Evolutionary conservation across 345 rosid species (phyloP).

Genomic region (Gossypium longicalyx): DNA sequence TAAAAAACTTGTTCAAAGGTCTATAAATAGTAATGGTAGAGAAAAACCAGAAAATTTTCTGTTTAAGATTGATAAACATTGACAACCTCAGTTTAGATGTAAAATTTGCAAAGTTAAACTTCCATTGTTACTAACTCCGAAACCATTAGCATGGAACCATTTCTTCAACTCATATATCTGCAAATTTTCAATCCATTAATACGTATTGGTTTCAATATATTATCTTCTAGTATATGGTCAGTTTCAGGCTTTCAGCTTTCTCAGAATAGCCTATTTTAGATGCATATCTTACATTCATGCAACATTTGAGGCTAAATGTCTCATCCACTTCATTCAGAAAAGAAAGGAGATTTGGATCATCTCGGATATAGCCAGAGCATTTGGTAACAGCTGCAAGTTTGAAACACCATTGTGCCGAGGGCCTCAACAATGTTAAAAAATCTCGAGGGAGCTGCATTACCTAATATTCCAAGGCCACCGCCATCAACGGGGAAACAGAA

Average conservation of each 20-base stretch:
- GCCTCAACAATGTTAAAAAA: constrained; percentile 19
- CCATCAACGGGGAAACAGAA: constrained; percentile 18
- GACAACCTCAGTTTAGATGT: neutral
- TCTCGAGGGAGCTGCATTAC: constrained; percentile 12
- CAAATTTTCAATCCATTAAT: neutral
- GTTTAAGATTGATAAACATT: constrained; percentile 11
- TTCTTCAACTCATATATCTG: constrained; percentile 3
- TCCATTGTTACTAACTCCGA: constrained; percentile 1
- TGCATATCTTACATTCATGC: neutral
- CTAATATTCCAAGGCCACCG: constrained; percentile 17
- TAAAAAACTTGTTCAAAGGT: neutral
- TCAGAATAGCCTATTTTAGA: neutral
- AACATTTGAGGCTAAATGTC: neutral
- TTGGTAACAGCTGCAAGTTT: neutral
- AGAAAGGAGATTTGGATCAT: neutral
- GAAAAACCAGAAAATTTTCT: neutral
- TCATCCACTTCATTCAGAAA: neutral
- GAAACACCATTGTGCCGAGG: constrained; percentile 1
- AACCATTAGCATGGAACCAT: constrained; percentile 11
- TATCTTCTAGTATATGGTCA: neutral
- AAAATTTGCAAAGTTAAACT: neutral
- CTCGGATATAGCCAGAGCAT: neutral
- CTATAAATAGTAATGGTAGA: neutral
- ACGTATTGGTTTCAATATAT: neutral
- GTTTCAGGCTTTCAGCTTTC: neutral